Evolutionary conservation across 305 asterid species (phyloP), one percentile per base, ranked within the genome.

Genomic region (Stenogyne calaminthoides): DNA sequence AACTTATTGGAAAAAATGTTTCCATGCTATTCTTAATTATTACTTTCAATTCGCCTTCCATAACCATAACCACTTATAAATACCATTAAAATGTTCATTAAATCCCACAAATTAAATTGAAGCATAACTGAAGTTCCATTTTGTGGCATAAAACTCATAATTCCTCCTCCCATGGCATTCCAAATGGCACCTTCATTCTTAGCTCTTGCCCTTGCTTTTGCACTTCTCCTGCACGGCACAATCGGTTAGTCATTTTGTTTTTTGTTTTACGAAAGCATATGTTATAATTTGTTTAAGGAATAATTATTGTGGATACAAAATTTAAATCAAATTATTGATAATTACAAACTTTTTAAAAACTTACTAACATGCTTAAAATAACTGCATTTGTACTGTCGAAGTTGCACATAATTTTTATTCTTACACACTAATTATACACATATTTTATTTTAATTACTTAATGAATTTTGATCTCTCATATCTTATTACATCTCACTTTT

Each of bases 141-240:
- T 47, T 47, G 9, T 47, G 0, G 55, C 55, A 47, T n/a, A 5
- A 5, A 49, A 46, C 2, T 15, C 7, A 5, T 32, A 4, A 7
- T 57, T 11, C 29, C n/a, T n/a, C n/a, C n/a, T n/a, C n/a, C 47
- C 67, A 87, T 87, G 92, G 87, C 88, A 22, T 76, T 84, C 10
- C 66, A 5, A 58, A 73, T 58, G 29, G 65, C 72, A 56, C 75
- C 56, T 14, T 58, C 68, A 4, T 8, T 86, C 20, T 71, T 64
- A 34, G 80, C 64, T 57, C 73, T 87, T 55, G 81, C 66, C 47
- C 74, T 86, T 42, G 81, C 74, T n/a, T 29, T 77, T 3, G 66
- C 80, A 20, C 70, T 79, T 9, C 75, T 62, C 44, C 15, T 76
- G 7, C 80, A 80, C 69, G 40, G 60, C 70, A 64, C 57, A 7